Evolutionary conservation across 2,329 filamentous ascomycete genomes (phyloP), one percentile per base, ranked within the genome.

Genomic region (Trichoderma arundinaceum): DNA sequence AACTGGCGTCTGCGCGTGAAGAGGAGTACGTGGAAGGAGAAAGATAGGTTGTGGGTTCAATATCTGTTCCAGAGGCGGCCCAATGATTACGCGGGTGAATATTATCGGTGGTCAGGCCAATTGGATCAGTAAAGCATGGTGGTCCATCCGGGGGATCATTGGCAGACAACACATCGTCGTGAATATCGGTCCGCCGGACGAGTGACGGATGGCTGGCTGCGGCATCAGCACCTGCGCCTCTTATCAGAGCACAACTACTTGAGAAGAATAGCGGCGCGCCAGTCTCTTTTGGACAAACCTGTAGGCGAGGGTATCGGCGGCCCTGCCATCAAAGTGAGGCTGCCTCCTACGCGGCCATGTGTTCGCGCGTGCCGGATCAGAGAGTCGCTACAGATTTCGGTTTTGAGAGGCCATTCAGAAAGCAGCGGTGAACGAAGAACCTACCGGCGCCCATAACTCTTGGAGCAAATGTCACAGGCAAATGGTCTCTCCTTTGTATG

Each of bases 401-500:
- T 1, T 48, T 5, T 48, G 19, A 48, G 44, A 15, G 44, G 44
- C 44, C 44, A 48, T 48, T 15, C 10, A 28, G 12, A 48, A 28
- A 7, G 44, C 44, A 28, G 19, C 44, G 0, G 44, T 22, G 19
- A 48, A 13, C 19, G 2, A n/a, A 48, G 32, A 22, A 35, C 35
- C 15, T 33, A 39, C 49, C 35, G 46, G 10, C 67, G 60, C 17
- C 46, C 41, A 38, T 65, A 68, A n/a, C 39, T 65, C 48, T 60
- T 68, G 15, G 32, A 44, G 49, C 68, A 69, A 38, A 39, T 35
- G 32, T 48, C 17, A 19, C 68, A 69, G 3, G 13, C 15, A 60
- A 66, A 68, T 1, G 67, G 67, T 22, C 51, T 66, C 28, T 69
- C 68, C 17, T 68, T 69, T 6, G 68, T 68, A 57, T 69, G 66